These are phyloP conservation scores for Sechiopsis laciniata DNA, from an alignment of 306 rosid genomes.

Conservation along the genomic window DNA sequence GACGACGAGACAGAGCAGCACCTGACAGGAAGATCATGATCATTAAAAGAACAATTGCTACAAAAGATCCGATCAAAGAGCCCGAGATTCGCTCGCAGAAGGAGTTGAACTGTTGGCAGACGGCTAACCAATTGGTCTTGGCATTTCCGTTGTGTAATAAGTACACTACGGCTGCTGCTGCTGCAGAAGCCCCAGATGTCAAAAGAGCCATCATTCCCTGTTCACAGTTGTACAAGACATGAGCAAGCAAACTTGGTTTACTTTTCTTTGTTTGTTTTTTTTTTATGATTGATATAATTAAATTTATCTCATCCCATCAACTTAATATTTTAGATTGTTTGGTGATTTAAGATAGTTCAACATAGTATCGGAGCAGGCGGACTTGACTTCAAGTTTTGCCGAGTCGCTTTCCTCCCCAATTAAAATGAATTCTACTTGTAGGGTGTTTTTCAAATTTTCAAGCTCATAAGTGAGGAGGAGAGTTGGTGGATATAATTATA, in stretches of 20 bases:
- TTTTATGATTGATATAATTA: too few species aligned
- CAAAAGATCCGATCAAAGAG: slow-evolving; percentile 56
- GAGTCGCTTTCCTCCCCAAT: too few species aligned
- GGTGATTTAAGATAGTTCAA: too few species aligned
- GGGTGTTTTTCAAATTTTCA: too few species aligned
- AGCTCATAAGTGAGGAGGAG: too few species aligned
- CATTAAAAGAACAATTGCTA: slow-evolving; percentile 31
- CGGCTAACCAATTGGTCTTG: slow-evolving; percentile 48
- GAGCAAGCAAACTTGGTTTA: not conserved
- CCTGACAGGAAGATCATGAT: slow-evolving; percentile 38
- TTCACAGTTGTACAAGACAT: not conserved
- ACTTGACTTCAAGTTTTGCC: too few species aligned
- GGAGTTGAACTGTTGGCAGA: slow-evolving; percentile 58
- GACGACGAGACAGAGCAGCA: slow-evolving; percentile 36
- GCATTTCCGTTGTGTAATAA: slow-evolving; percentile 48
- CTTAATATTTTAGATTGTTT: too few species aligned
- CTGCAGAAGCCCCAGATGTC: slow-evolving; percentile 47
- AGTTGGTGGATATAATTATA: too few species aligned
- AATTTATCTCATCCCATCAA: too few species aligned
- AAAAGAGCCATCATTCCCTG: slow-evolving; percentile 45
- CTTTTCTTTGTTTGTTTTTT: not conserved
- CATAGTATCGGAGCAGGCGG: too few species aligned
- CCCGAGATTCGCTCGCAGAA: slow-evolving; percentile 60
- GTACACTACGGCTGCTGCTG: slow-evolving; percentile 48
- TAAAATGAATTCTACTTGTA: too few species aligned